phyloP scores from a whole-genome alignment of 192 early-diverging fungal species.

The Martensiomyces pterosporus region DNA sequence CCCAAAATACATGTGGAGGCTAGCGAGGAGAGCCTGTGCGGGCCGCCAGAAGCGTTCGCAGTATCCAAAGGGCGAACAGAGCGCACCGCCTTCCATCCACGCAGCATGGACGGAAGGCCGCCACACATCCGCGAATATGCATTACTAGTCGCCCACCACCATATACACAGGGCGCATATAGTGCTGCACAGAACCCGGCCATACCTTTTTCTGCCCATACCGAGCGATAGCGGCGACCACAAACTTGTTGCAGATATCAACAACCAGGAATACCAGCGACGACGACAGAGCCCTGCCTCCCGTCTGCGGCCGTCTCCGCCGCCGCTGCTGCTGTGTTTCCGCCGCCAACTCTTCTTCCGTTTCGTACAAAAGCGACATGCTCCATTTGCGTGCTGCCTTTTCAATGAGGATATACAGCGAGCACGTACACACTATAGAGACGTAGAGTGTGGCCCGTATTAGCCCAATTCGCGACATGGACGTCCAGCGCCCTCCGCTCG shows the following conservation, averaged over 20 bases:
- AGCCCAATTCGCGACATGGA: not conserved
- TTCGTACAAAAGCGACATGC: not conserved
- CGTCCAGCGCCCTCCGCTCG: not conserved
- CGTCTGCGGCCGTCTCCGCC: too few species aligned
- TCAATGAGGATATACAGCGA: constrained; percentile 9
- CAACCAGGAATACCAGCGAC: constrained; percentile 1
- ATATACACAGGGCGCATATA: not conserved
- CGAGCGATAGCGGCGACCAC: not conserved
- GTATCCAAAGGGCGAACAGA: too few species aligned
- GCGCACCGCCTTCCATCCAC: too few species aligned
- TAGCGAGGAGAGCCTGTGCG: too few species aligned
- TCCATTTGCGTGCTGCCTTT: constrained; percentile 3
- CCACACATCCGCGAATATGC: too few species aligned
- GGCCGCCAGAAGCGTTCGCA: too few species aligned
- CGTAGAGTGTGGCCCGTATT: constrained; percentile 8
- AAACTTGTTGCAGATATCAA: constrained; percentile 1
- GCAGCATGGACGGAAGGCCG: too few species aligned
- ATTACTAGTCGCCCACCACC: not conserved
- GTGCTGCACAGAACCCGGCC: constrained; percentile 1
- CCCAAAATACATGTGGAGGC: too few species aligned
- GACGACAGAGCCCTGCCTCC: not conserved
- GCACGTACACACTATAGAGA: constrained; percentile 17
- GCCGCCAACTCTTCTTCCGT: not conserved
- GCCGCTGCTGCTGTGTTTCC: not conserved
- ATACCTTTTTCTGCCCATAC: constrained; percentile 10